phyloP scores from a whole-genome alignment of 441 rosid species.

The Daphne laureola region DNA sequence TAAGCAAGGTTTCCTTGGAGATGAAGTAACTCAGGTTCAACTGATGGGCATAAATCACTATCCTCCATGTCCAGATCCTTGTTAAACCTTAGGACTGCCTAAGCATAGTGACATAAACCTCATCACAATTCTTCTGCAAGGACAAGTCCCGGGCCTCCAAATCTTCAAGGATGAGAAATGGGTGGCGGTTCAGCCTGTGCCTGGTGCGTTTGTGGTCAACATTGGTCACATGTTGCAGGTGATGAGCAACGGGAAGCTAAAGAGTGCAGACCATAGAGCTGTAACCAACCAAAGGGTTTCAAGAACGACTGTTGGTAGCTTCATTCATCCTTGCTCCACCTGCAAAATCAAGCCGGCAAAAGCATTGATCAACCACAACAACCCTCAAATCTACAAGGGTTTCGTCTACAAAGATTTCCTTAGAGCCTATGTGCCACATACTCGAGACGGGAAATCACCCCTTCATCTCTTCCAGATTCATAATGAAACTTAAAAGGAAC shows the following conservation, averaged over 20 bases:
- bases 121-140: constrained; percentile 18
- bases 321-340: constrained; percentile 13
- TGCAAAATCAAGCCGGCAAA: constrained; percentile 1
- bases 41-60: constrained; percentile 10
- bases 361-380: not conserved
- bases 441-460: constrained; percentile 3
- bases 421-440: constrained; percentile 3
- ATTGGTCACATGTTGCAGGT: constrained; percentile 18
- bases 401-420: constrained; percentile 9
- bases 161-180: constrained; percentile 16
- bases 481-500: not conserved
- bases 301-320: constrained; percentile 7
- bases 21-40: constrained; percentile 2
- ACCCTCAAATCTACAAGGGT: constrained; percentile 1
- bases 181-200: constrained; percentile 17
- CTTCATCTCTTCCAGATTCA: constrained; percentile 5
- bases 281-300: constrained; percentile 2
- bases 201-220: constrained; percentile 18
- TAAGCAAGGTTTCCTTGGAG: not conserved
- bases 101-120: constrained; percentile 13
- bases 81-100: constrained; percentile 14
- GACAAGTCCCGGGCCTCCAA: constrained; percentile 12
- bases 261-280: constrained; percentile 10
- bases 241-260: constrained; percentile 14
- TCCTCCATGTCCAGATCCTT: constrained; percentile 18